Conservation (phyloP, 345 rosid species). For the Eucalyptus regnans region DNA sequence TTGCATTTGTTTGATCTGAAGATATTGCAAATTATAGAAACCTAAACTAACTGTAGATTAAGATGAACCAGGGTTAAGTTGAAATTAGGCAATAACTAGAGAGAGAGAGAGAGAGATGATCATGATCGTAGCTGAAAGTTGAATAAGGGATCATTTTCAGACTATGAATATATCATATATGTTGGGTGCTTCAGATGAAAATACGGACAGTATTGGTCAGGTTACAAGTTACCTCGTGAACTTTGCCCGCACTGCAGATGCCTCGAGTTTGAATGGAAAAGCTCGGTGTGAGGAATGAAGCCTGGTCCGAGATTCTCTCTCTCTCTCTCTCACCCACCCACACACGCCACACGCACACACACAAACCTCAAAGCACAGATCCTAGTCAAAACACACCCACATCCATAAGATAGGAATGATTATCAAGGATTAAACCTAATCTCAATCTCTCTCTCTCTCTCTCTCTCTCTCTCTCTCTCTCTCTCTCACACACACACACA, state of each 20-base stretch:
- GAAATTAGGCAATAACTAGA: background rate
- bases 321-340: background rate
- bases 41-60: background rate
- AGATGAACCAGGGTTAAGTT: background rate
- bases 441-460: background rate
- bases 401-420: background rate
- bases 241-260: background rate
- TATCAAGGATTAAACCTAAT: background rate
- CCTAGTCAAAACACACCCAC: background rate
- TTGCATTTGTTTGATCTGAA: background rate
- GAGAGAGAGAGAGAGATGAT: background rate
- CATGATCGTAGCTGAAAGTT: background rate
- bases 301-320: conserved; percentile 69
- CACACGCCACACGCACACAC: background rate
- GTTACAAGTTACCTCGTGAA: background rate
- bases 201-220: background rate
- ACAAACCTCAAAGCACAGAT: background rate
- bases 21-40: background rate
- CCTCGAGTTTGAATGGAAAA: conserved; percentile 6
- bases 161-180: background rate
- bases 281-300: conserved; percentile 69
- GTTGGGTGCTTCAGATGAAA: background rate
- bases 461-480: background rate
- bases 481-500: background rate
- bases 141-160: background rate